Evolutionary conservation across 1,139 yeast genomes (phyloP), one percentile per base, ranked within the genome.

Genomic region (Zygotorulaspora mrakii): DNA sequence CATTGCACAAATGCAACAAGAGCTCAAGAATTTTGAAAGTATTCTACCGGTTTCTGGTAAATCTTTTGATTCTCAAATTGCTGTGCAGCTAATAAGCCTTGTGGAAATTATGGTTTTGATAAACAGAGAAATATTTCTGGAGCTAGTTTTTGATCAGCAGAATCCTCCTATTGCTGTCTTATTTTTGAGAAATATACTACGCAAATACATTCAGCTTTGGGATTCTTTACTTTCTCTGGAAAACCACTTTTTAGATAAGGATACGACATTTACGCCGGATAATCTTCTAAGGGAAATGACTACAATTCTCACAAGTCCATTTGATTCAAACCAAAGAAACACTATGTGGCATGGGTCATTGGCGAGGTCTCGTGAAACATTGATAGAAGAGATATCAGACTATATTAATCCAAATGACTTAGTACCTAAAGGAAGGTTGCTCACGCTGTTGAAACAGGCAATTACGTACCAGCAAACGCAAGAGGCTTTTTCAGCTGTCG

Each of bases 401-500:
- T 66, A 63, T 48, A 66, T 79, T 23, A 70, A 79, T 9, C 74
- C 82, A 0, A 67, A 71, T 37, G 71, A 73, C 37, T 64, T 76
- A 60, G 67, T 78, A 3, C 80, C 82, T 0, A 69, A 73, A 26
- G 70, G 70, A 32, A 62, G 85, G 20, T 59, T 79, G 4, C 67
- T 72, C 14, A 66, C 70, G 3, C 54, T 79, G 22, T 51, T 79
- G n/a, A 61, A 65, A 7, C 81, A 79, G 49, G 75, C 84, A 0
- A 56, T 71, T n/a, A 57, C 61, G 28, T 67, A 68, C 42, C 81
- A 78, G 54, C 63, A 67, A 21, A 61, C 69, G 3, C 55, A 59
- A 31, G 70, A 72, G 39, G 61, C 74, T 4, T 70, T 71, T 40
- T 60, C 42, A 20, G 28, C 50, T 3, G 39, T 49, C 6, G 49